Evolutionary conservation across 1,139 yeast genomes (phyloP).

Genomic region (Diutina rugosa): DNA sequence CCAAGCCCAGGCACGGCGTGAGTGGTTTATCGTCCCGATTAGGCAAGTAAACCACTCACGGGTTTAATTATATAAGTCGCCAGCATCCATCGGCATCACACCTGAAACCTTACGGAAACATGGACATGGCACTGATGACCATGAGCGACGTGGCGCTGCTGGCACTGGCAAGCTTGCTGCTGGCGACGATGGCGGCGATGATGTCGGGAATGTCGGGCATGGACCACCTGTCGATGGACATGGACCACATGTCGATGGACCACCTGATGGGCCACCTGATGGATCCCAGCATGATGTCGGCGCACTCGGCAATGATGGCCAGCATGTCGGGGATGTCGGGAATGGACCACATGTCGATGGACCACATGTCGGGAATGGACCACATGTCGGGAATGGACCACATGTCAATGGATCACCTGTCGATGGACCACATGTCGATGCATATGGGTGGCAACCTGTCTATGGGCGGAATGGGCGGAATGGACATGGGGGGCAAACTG

Average conservation of each 20-base stretch:
- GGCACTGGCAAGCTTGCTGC: no score
- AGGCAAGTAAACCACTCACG: background rate
- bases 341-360: background rate
- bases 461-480: conserved; percentile 2
- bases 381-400: background rate
- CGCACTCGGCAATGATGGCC: background rate
- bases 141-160: no score
- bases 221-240: background rate
- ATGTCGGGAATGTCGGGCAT: background rate
- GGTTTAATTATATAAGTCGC: background rate
- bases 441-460: background rate
- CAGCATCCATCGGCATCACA: no score
- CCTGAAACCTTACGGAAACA: no score
- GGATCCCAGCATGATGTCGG: background rate
- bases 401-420: background rate
- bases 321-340: background rate
- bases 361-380: background rate
- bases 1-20: background rate
- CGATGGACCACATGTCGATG: background rate
- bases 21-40: background rate
- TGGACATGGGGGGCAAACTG: conserved; percentile 10
- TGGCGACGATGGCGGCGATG: no score
- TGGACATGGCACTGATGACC: no score
- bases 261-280: background rate
- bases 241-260: background rate